Evolutionary conservation across 83 land plant genomes (phyloP), one percentile per base, ranked within the genome.

Genomic region (Picea mariana): DNA sequence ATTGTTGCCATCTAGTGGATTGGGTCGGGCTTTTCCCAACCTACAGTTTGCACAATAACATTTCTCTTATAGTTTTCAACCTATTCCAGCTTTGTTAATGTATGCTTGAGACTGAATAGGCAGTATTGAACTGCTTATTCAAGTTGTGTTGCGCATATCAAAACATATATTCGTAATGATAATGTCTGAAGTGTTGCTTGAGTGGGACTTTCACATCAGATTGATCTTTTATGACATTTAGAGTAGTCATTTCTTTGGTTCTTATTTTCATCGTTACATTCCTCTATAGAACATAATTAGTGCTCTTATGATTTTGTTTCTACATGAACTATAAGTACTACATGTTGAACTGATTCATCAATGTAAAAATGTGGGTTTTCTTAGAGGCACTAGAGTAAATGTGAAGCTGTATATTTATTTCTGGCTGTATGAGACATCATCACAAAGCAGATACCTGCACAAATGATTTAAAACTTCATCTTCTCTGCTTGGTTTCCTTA

Each of bases 261-360:
- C 9, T 17, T 69, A 17, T 69, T 5, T 69, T 69, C 75, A 5
- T 38, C 40, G n/a, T 17, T 38, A 69, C 44, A 34, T 34, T 69
- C 75, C 47, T 38, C 17, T 34, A 34, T 17, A 67, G 72, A 15
- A 40, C 44, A 15, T 27, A 34, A 67, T 27, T 52, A 52, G 58
- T 52, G 58, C 58, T 52, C 58, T 52, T 52, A 2, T 52, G 58
- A 0, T 44, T 52, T 4, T 67, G 69, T 31, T 67, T 67, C 24
- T 23, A 64, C 67, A 64, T 20, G 67, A 64, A n/a, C 21, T n/a
- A 64, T 20, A 9, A 65, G 67, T 83, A 64, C 67, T 58, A 80
- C 69, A 83, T 79, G 79, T 83, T 47, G 49, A 58, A 67, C 58
- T 67, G 76, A 44, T 47, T 58, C 73, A 67, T 52, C 40, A 5